Base-by-base conservation (phyloP, 1,139 yeast genomes). In the Debaryomycetaceae sp. region DNA sequence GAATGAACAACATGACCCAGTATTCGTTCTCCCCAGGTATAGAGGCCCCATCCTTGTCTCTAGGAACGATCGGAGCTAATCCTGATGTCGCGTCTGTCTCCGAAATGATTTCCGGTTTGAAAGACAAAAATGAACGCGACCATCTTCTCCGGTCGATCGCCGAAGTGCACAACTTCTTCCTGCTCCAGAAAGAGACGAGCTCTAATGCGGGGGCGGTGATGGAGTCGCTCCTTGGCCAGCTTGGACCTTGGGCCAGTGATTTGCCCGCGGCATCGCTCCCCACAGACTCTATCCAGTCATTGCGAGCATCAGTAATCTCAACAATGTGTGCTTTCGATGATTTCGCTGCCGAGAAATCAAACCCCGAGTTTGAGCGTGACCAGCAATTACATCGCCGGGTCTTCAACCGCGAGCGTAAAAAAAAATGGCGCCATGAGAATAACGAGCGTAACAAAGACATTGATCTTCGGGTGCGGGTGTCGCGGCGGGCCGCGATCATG, bases 391-490 rank as follows among this genome's bases (percentile, higher is more conserved):
- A 6, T 10, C 20, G 20, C 6, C 20, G 20, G 8, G 20, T 18
- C 10, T 18, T 6, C 32, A 86, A 86, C 43, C 65, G 95, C 29
- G 90, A 81, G 37, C 66, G 97, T 23, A 90, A 90, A 56, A 78
- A 86, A 56, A 73, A 75, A 41, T 90, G 97, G 97, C 71, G 97
- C 46, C 90, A 77, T 37, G 77, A 74, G 22, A 86, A 87, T 48
- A 69, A 72, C 12, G 80, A 79, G 37, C 66, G 92, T 38, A 87
- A 87, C 49, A 78, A 83, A 54, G 95, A 85, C 48, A 80, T 82
- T 42, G 97, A 87, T 48, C 57, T 87, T 34, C 66, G 93, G 30
- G 73, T 82, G 2, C 62, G 97, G 31, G 79, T 90, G 16, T 65
- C 71, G 36, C 77, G 77, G 39, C 62, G 90, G 27, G 96, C 97